Percentiles rank a stretch among this genome's conserved stretches.
These are phyloP conservation scores for Fallopia convolvulus DNA, from an alignment of 148 eudicot species.

Conservation along the genomic window DNA sequence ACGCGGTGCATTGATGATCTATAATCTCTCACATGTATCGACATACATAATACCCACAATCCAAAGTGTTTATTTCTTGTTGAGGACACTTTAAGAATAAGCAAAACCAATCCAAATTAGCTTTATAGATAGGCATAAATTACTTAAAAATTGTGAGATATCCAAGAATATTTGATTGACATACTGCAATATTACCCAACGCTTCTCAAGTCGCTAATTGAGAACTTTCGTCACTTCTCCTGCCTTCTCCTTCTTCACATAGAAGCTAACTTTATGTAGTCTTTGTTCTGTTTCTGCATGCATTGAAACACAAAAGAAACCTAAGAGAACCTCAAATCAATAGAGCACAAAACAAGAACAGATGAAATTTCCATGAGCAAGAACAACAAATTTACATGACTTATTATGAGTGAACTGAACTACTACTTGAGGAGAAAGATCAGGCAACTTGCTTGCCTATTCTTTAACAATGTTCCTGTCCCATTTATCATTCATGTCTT, in stretches of 20 bases:
- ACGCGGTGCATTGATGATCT: too few relatives aligned
- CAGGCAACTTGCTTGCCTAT: constrained; percentile 47
- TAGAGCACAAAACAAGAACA: background rate
- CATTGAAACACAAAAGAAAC: constrained; percentile 17
- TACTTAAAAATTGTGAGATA: too few relatives aligned
- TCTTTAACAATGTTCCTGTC: constrained; percentile 44
- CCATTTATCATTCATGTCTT: constrained; percentile 58
- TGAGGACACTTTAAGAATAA: too few relatives aligned
- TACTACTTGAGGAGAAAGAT: constrained; percentile 56
- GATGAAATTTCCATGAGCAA: background rate
- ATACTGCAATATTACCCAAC: too few relatives aligned
- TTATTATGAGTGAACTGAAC: background rate
- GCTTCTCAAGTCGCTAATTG: constrained; percentile 40
- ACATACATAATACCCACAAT: too few relatives aligned
- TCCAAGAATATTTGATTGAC: too few relatives aligned
- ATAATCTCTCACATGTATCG: too few relatives aligned
- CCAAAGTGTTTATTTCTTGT: too few relatives aligned
- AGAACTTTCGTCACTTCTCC: constrained; percentile 50
- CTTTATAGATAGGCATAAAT: too few relatives aligned
- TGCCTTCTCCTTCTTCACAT: constrained; percentile 59
- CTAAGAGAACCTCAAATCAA: background rate
- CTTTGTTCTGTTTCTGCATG: constrained; percentile 62
- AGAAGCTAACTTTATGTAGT: constrained; percentile 62
- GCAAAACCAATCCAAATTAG: too few relatives aligned
- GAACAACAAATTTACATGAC: background rate